phyloP scores from a whole-genome alignment of 2,329 filamentous ascomycete species.

The Elsinoe fawcettii region DNA sequence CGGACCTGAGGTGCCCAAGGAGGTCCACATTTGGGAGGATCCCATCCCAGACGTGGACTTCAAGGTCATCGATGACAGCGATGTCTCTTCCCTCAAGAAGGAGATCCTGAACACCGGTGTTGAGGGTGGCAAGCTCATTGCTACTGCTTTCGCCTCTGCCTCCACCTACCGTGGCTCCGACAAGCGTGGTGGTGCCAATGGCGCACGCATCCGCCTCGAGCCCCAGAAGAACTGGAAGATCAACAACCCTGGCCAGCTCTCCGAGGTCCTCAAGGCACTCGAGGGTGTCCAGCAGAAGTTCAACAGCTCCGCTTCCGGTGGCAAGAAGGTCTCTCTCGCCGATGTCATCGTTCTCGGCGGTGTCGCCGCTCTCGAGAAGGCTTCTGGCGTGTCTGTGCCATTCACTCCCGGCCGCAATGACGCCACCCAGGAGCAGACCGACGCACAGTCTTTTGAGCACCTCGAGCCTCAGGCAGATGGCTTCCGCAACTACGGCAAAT shows the following conservation, averaged over 20 bases:
- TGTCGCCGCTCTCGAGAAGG: slow-evolving; percentile 63
- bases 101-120: slow-evolving; percentile 58
- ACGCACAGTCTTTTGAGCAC: slow-evolving; percentile 54
- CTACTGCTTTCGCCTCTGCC: slow-evolving; percentile 60
- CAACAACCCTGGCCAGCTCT: slow-evolving; percentile 64
- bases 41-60: slow-evolving; percentile 55
- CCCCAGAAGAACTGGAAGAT: slow-evolving; percentile 65
- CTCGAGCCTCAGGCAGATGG: slow-evolving; percentile 65
- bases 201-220: slow-evolving; percentile 65
- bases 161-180: slow-evolving; percentile 67
- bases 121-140: slow-evolving; percentile 53
- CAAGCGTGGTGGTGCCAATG: slow-evolving; percentile 77
- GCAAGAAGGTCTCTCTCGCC: slow-evolving; percentile 69
- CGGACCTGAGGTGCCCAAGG: slow-evolving; percentile 64
- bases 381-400: slow-evolving; percentile 55
- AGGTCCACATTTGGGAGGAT: slow-evolving; percentile 68
- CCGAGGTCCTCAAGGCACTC: slow-evolving; percentile 53
- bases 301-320: slow-evolving; percentile 45
- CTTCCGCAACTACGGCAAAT: slow-evolving; percentile 71
- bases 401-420: slow-evolving; percentile 68
- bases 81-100: slow-evolving; percentile 60
- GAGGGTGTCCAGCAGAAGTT: slow-evolving; percentile 60
- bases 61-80: slow-evolving; percentile 52
- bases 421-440: slow-evolving; percentile 64
- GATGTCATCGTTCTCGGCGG: slow-evolving; percentile 73